These are phyloP conservation scores for Pichia sp. DNA, from an alignment of 1,139 yeast genomes.

Conservation along the genomic window DNA sequence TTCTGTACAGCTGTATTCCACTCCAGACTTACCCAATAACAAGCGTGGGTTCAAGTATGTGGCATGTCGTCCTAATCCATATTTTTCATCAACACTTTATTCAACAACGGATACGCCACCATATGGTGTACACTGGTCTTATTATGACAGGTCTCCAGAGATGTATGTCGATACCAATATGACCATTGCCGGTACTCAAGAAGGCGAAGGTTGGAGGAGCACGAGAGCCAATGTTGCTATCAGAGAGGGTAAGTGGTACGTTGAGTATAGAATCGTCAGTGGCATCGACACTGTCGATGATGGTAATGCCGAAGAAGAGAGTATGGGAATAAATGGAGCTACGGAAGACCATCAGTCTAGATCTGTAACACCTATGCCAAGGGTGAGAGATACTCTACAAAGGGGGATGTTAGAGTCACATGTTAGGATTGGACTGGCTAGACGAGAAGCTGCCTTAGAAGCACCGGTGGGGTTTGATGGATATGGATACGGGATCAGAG, in stretches of 20 bases:
- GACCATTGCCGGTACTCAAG: conserved; percentile 36
- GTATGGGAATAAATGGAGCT: conserved; percentile 27
- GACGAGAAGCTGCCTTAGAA: conserved; percentile 84
- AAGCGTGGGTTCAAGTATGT: conserved; percentile 76
- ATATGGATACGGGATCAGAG: conserved; percentile 87
- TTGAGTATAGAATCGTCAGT: conserved; percentile 58
- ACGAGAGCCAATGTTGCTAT: conserved; percentile 70
- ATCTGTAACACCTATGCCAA: conserved; percentile 7
- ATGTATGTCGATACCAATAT: conserved; percentile 40
- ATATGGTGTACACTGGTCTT: conserved; percentile 50
- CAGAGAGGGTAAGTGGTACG: conserved; percentile 73
- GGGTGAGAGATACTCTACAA: background rate
- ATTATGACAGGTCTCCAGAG: conserved; percentile 67
- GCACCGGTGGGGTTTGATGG: conserved; percentile 97
- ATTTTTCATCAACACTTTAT: conserved; percentile 53
- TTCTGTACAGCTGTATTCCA: conserved; percentile 34
- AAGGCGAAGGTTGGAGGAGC: conserved; percentile 74
- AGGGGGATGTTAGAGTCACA: conserved; percentile 24
- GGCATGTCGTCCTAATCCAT: conserved; percentile 69
- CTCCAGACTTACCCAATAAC: conserved; percentile 76
- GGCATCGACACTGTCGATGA: conserved; percentile 30
- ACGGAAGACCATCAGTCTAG: conserved; percentile 29
- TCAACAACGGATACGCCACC: conserved; percentile 74
- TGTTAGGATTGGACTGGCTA: conserved; percentile 73
- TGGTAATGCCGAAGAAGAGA: background rate